Evolutionary conservation across 768 basidiomycete species (phyloP), one percentile per base, ranked within the genome.

Genomic region (Boletus tylopilopsis): DNA sequence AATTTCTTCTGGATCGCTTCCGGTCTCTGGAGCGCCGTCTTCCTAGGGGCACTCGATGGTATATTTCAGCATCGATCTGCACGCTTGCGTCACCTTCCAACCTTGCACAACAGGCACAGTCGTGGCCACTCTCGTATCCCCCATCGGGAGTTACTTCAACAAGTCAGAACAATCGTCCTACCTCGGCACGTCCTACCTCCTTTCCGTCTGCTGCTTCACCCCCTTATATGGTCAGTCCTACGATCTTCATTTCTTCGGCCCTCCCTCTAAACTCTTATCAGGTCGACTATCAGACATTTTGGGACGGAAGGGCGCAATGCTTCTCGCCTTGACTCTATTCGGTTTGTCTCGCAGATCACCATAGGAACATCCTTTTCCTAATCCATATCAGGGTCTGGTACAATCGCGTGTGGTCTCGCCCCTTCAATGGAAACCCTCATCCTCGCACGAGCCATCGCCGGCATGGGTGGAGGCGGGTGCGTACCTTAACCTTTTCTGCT

Each of bases 391-490:
- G 87, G 87, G 19, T 74, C 80, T 52, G 94, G 94, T 19, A 97
- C 93, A 2, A 73, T 91, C 35, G 74, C 85, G 15, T 97, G 94
- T 63, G 95, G 90, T 2, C 57, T 94, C 35, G 94, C 92, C 35
- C 82, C 87, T 9, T 87, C 85, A 6, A 95, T 97, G 94, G 77
- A 81, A 54, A 66, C 76, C 12, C 77, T 96, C 45, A 91, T 95
- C 53, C 75, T 76, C 35, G 89, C 87, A 48, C 81, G 94, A 12
- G 83, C 90, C 4, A 69, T 96, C 37, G 92, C 94, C 23, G 94
- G 94, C 42, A 90, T 91, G 82, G 93, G 90, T 48, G 91, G 93
- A 49, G 93, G 91, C 68, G 87, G 91, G 83, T 90, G 65, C 69
- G 85, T 80, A 21, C 4, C 34, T 42, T 34, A 37, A 12, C 41